These are phyloP conservation scores for Ophiostoma quercus DNA, from an alignment of 2,329 filamentous ascomycete genomes.

Conservation along the genomic window DNA sequence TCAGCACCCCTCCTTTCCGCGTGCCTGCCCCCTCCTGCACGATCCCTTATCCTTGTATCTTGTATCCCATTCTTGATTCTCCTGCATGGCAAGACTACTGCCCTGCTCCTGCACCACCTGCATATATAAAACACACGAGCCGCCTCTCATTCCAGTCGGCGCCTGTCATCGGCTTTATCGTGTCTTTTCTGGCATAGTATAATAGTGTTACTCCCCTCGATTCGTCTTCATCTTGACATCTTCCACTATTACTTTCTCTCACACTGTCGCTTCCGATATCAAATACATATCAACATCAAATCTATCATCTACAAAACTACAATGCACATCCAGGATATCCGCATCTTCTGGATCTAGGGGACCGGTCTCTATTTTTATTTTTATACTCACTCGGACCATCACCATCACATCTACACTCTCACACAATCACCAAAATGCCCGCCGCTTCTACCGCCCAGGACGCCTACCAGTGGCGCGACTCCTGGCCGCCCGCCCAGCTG, in stretches of 20 bases:
- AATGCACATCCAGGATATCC: constrained; percentile 1
- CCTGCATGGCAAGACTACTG: background rate
- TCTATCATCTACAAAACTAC: background rate
- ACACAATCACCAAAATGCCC: constrained; percentile 35
- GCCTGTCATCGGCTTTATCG: background rate
- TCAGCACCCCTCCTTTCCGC: background rate
- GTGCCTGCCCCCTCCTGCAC: background rate
- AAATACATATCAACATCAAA: background rate
- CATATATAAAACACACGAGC: constrained; percentile 10
- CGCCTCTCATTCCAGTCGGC: constrained; percentile 1
- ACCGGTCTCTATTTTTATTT: background rate
- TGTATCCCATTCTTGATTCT: background rate
- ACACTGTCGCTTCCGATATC: background rate
- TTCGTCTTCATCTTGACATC: background rate
- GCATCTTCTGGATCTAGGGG: background rate
- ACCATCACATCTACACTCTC: no score
- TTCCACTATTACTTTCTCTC: background rate
- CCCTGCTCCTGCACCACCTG: background rate
- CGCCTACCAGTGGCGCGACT: constrained; percentile 35
- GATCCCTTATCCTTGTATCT: background rate
- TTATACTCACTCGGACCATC: no score
- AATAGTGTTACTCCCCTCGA: background rate
- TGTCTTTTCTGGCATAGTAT: background rate
- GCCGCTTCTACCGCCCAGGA: constrained; percentile 28
- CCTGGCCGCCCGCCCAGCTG: constrained; percentile 50